Evolutionary conservation across 306 rosid species (phyloP), one percentile per base, ranked within the genome.

Genomic region (Corylus avellana): DNA sequence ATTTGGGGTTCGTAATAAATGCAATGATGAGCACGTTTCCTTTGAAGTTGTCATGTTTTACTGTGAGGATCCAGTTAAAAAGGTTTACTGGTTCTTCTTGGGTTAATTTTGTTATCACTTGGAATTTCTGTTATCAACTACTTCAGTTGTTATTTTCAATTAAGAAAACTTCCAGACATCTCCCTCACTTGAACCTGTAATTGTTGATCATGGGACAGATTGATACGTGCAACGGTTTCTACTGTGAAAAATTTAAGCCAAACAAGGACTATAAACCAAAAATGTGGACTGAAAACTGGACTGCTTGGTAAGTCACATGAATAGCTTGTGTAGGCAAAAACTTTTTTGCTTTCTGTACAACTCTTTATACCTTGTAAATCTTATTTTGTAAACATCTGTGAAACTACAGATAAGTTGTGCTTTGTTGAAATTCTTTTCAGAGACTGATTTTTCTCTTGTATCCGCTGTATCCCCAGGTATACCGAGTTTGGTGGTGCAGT

Each of bases 271-370:
- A 88, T 73, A 96, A 90, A 77, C 99, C 99, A 74, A 96, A 93
- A 82, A 88, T 96, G 92, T 96, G 97, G 97, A 96, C 99, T 8
- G 98, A 96, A 81, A 88, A 85, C 54, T 96, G 99, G 99, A 90
- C 92, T 84, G 90, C 97, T 58, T 96, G 99, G 99, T 95, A 82
- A 80, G 87, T 87, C 83, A 62, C n/a, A 51, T 79, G 72, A 48
- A 63, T 75, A 63, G 74, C 66, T 56, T 56, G 53, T 49, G 12
- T 55, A 50, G 76, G 49, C 27, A 42, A 22, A 44, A 59, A 75
- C 4, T 78, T 12, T 3, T 18, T 44, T 37, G 0, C 2, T 32
- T 32, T 32, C 2, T 32, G 8, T 73, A 49, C 39, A 44, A n/a
- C 51, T 22, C 4, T 0, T 12, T 3, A 3, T 67, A 42, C 18